Conservation (phyloP, 805 yeast species). For the Saccharomycopsis schoenii region DNA sequence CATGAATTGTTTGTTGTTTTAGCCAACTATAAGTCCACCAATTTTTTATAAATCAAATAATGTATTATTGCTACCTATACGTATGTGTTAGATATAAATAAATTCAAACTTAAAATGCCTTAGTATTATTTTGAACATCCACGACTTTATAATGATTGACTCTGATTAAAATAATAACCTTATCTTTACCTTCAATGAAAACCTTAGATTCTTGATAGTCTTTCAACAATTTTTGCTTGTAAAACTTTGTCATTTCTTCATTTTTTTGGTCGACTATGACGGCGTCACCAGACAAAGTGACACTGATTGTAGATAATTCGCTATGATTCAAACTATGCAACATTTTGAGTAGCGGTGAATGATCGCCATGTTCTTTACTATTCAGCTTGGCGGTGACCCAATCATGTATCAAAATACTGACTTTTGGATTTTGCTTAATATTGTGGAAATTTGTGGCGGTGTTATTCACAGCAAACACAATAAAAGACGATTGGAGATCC, state of each 20-base stretch:
- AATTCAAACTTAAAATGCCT: constrained; percentile 19
- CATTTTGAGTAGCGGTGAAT: constrained; percentile 43
- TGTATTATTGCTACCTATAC: not conserved
- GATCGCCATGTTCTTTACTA: constrained; percentile 19
- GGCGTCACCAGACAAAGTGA: constrained; percentile 70
- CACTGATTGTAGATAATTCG: constrained; percentile 71
- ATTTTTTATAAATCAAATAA: not conserved
- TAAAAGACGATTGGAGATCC: constrained; percentile 34
- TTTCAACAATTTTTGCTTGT: constrained; percentile 49
- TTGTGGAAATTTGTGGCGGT: constrained; percentile 68
- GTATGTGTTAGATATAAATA: not conserved
- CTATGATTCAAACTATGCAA: constrained; percentile 70
- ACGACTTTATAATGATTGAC: constrained; percentile 67
- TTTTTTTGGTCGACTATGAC: constrained; percentile 35
- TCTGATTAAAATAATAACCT: constrained; percentile 55
- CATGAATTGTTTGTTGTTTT: not conserved
- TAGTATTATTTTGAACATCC: constrained; percentile 59
- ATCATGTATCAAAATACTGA: constrained; percentile 80
- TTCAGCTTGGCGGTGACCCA: constrained; percentile 57
- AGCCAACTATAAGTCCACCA: not conserved
- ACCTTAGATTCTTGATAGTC: constrained; percentile 45
- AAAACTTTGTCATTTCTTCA: constrained; percentile 41
- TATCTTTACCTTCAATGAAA: constrained; percentile 55
- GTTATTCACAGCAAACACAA: constrained; percentile 64
- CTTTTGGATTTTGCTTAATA: constrained; percentile 60